Conservation (phyloP, 2,329 filamentous ascomycete species). For the Zopfia rhizophila region DNA sequence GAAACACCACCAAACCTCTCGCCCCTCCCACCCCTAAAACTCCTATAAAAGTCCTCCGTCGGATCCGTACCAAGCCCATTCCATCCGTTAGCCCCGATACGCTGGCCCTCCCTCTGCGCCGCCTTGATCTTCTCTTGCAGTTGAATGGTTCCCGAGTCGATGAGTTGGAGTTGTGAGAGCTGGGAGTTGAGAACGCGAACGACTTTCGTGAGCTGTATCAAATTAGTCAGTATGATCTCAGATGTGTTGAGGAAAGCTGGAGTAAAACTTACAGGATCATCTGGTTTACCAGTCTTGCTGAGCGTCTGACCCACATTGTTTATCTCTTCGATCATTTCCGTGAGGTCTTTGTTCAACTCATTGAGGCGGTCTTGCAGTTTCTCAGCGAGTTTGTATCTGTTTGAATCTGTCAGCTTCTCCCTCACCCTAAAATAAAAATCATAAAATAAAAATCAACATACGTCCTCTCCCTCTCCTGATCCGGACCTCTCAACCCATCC, state of each 20-base stretch:
- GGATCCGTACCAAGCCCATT: constrained; percentile 71
- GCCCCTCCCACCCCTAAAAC: constrained; percentile 73
- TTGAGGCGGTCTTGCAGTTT: constrained; percentile 90
- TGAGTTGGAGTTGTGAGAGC: constrained; percentile 89
- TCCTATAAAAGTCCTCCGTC: constrained; percentile 90
- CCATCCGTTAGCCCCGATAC: constrained; percentile 61
- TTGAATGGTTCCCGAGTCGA: constrained; percentile 84
- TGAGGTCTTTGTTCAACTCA: constrained; percentile 91
- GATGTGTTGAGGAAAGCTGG: neutral
- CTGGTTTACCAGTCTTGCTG: constrained; percentile 85
- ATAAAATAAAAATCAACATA: constrained; percentile 56
- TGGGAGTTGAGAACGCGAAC: constrained; percentile 95
- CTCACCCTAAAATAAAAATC: neutral
- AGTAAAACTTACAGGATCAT: constrained; percentile 42
- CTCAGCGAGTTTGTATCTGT: constrained; percentile 87
- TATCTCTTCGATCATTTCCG: constrained; percentile 98
- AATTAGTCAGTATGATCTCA: constrained; percentile 16
- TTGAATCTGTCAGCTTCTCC: constrained; percentile 32
- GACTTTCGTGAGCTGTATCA: constrained; percentile 83
- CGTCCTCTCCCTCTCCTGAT: constrained; percentile 94
- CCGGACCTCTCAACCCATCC: constrained; percentile 84
- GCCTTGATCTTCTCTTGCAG: constrained; percentile 84
- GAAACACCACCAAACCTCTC: constrained; percentile 42
- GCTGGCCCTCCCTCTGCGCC: constrained; percentile 80
- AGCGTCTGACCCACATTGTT: constrained; percentile 90